Percentiles rank a stretch among this genome's conserved stretches.
Conservation (phyloP, 371 early-diverging fungal genomes). For the Mortierella sp. region DNA sequence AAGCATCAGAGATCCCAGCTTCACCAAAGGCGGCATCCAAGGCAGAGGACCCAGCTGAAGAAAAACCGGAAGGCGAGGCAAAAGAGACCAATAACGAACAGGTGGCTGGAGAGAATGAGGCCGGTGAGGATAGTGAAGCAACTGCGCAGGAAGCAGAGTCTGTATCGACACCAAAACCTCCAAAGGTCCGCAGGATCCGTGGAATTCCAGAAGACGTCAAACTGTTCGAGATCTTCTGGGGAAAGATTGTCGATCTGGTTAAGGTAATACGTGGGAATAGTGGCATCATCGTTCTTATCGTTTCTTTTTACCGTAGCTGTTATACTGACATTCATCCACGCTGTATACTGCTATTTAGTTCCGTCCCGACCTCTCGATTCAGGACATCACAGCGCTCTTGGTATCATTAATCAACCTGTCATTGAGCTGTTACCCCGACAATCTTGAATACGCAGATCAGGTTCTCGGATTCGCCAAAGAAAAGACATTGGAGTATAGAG, state of each 20-base stretch:
- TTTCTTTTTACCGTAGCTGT: neutral
- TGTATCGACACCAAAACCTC: constrained; percentile 25
- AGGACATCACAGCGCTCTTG: constrained; percentile 88
- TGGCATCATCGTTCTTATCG: neutral
- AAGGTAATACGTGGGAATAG: constrained; percentile 61
- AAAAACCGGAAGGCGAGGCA: constrained; percentile 33
- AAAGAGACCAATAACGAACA: constrained; percentile 30
- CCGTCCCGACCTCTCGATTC: constrained; percentile 89
- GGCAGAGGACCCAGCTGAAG: constrained; percentile 22
- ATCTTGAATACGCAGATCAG: constrained; percentile 85
- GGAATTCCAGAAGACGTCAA: constrained; percentile 88
- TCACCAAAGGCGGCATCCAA: constrained; percentile 52
- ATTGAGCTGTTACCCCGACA: constrained; percentile 93
- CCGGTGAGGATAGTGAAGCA: constrained; percentile 14
- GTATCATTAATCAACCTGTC: constrained; percentile 88
- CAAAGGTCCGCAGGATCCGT: constrained; percentile 56
- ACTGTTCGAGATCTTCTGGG: constrained; percentile 96
- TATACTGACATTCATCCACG: neutral
- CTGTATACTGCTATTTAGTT: constrained; percentile 58
- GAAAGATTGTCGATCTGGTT: constrained; percentile 88
- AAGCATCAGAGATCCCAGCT: constrained; percentile 41
- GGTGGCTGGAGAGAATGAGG: constrained; percentile 36
- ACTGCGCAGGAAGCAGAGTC: constrained; percentile 27
- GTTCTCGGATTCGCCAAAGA: constrained; percentile 86
- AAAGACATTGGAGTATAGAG: constrained; percentile 64